A percentile compares a stretch with the other conserved stretches of the same genome.
phyloP scores from a whole-genome alignment of 208 protist species.

The Wallacemonas sp. region DNA sequence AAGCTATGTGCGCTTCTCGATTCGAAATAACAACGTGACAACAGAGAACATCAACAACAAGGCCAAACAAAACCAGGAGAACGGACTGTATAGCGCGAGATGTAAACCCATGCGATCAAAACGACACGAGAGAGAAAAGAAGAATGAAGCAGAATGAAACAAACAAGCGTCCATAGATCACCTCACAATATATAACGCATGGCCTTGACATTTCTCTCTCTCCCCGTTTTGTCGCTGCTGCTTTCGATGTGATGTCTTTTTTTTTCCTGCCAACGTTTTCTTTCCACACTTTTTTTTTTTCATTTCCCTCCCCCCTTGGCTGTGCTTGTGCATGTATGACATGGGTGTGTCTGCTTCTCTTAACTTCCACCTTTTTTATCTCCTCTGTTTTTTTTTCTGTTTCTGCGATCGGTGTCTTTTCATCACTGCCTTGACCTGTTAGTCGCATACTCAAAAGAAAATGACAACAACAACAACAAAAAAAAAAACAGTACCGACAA shows the following conservation, averaged over 20 bases:
- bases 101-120: too few relatives aligned
- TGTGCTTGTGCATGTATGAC: too few relatives aligned
- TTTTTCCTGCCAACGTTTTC: neutral
- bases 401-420: slow-evolving; percentile 7
- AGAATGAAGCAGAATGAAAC: too few relatives aligned
- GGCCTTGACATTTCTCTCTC: neutral
- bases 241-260: neutral
- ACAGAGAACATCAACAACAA: too few relatives aligned
- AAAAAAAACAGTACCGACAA: too few relatives aligned
- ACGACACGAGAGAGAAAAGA: too few relatives aligned
- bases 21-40: too few relatives aligned
- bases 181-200: too few relatives aligned
- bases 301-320: slow-evolving; percentile 1
- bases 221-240: neutral
- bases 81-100: too few relatives aligned
- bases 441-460: neutral
- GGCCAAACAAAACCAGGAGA: too few relatives aligned
- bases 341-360: slow-evolving; percentile 1
- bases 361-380: slow-evolving; percentile 13
- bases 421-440: neutral
- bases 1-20: too few relatives aligned
- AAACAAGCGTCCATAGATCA: too few relatives aligned
- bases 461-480: slow-evolving; percentile 18
- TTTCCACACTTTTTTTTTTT: slow-evolving; percentile 6
- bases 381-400: slow-evolving; percentile 5